Evolutionary conservation across 768 basidiomycete genomes (phyloP).

Genomic region (Leucocoprinus sp.): DNA sequence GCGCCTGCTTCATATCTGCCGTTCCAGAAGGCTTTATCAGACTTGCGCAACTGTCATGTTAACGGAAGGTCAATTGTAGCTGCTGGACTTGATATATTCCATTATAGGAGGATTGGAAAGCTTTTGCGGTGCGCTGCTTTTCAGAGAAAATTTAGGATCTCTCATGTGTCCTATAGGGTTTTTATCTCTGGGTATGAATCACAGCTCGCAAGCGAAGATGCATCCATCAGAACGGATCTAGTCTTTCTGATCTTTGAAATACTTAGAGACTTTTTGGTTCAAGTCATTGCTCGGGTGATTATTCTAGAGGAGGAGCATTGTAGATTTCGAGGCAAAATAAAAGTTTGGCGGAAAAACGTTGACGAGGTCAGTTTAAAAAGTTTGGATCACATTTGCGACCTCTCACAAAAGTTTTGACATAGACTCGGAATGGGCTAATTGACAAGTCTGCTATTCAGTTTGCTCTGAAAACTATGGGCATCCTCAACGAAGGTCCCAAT

Average conservation of each 20-base stretch:
- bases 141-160: not conserved
- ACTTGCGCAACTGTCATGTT: not conserved
- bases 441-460: slow-evolving; percentile 32
- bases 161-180: slow-evolving; percentile 7
- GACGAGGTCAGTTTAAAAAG: slow-evolving; percentile 28
- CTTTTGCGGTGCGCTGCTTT: not conserved
- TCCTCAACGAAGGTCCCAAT: slow-evolving; percentile 27
- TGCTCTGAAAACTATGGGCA: slow-evolving; percentile 41
- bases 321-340: slow-evolving; percentile 47
- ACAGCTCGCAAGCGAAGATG: slow-evolving; percentile 8
- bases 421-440: slow-evolving; percentile 28
- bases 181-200: slow-evolving; percentile 14
- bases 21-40: not conserved
- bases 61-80: not conserved
- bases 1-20: not conserved
- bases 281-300: slow-evolving; percentile 43
- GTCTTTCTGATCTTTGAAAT: slow-evolving; percentile 23
- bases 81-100: slow-evolving; percentile 6
- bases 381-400: not conserved
- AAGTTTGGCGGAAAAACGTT: slow-evolving; percentile 46
- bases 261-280: slow-evolving; percentile 42
- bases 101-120: slow-evolving; percentile 1
- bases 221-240: slow-evolving; percentile 12
- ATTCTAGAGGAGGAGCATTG: slow-evolving; percentile 52
- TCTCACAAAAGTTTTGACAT: not conserved